Evolutionary conservation across 345 rosid species (phyloP).

Genomic region (Lepidium aucheri): DNA sequence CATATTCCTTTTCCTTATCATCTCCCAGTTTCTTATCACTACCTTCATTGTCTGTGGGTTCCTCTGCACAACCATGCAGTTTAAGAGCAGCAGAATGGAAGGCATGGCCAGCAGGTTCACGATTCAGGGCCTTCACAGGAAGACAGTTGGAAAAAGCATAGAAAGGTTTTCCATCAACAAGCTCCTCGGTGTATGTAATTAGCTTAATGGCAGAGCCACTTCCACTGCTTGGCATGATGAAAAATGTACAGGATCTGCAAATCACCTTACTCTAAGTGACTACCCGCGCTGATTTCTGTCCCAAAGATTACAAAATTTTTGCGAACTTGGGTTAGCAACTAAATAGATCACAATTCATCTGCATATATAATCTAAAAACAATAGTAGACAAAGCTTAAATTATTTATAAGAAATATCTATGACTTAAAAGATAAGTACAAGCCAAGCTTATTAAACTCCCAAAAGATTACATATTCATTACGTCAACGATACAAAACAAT

Average conservation of each 20-base stretch:
- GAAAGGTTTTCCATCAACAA: conserved; percentile 64
- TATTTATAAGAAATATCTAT: neutral
- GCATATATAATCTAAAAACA: neutral
- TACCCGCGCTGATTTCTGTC: conserved; percentile 4
- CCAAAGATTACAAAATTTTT: conserved; percentile 1
- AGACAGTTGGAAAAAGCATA: conserved; percentile 69
- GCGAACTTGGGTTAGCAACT: neutral
- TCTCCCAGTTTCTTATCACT: conserved; percentile 42
- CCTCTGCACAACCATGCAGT: conserved; percentile 65
- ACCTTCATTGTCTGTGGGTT: conserved; percentile 32
- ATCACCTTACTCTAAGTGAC: neutral
- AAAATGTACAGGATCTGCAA: neutral
- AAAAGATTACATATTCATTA: neutral
- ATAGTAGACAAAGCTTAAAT: neutral
- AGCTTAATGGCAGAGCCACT: conserved; percentile 34
- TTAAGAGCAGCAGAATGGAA: conserved; percentile 84
- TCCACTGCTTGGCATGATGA: conserved; percentile 26
- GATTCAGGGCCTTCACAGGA: conserved; percentile 67
- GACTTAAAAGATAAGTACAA: neutral
- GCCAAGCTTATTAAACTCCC: neutral
- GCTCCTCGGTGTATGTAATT: conserved; percentile 69
- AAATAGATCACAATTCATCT: neutral
- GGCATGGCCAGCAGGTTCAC: conserved; percentile 92
- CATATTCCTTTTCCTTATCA: conserved; percentile 52
- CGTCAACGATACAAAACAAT: neutral